phyloP scores from a whole-genome alignment of 1,284 basidiomycete genomes.

The Acaromyces ingoldii region DNA sequence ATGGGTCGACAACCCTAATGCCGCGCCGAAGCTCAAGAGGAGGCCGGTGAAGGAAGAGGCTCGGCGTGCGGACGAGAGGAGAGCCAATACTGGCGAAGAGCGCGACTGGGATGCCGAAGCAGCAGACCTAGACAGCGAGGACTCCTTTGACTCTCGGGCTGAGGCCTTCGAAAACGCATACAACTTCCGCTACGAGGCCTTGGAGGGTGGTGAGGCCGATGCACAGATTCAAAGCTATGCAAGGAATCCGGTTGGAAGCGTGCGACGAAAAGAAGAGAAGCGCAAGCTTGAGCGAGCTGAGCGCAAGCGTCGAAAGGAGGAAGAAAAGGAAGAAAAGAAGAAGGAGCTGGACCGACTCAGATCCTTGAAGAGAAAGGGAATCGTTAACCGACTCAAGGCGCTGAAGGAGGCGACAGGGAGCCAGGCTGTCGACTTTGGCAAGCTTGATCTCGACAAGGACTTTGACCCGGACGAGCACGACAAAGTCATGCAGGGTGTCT shows the following conservation, averaged over 20 bases:
- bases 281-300: conserved; percentile 45
- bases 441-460: conserved; percentile 41
- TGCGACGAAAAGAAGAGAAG: conserved; percentile 40
- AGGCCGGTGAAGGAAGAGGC: neutral
- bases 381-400: conserved; percentile 43
- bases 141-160: conserved; percentile 41
- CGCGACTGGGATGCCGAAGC: conserved; percentile 49
- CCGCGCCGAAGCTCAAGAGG: conserved; percentile 13
- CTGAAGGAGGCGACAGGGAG: conserved; percentile 41
- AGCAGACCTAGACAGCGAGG: conserved; percentile 39
- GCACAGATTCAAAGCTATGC: conserved; percentile 42
- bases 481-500: conserved; percentile 36
- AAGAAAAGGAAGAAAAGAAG: conserved; percentile 44
- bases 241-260: conserved; percentile 34
- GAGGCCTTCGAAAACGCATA: conserved; percentile 49
- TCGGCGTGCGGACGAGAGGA: conserved; percentile 6
- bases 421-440: conserved; percentile 27
- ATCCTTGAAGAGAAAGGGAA: conserved; percentile 41
- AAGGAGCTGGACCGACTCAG: conserved; percentile 38
- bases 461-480: conserved; percentile 49
- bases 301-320: conserved; percentile 39
- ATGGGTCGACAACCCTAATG: conserved; percentile 42
- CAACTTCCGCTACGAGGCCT: conserved; percentile 50
- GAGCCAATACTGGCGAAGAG: conserved; percentile 12
- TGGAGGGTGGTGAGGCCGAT: conserved; percentile 28